phyloP scores from a whole-genome alignment of 164 flowering plant genomes.

The Piper betle region DNA sequence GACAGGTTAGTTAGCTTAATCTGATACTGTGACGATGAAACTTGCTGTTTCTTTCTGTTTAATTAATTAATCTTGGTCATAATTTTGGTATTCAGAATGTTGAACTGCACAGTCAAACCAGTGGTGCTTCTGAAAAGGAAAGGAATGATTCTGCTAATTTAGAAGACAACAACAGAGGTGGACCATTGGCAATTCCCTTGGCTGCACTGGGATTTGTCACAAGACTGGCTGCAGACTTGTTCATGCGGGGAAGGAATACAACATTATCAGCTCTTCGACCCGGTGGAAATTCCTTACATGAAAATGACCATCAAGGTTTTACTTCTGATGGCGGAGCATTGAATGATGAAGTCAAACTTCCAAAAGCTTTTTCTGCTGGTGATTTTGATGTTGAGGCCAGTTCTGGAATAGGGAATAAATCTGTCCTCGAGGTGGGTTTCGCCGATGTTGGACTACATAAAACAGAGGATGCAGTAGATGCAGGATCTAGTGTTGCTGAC shows the following conservation, averaged over 20 bases:
- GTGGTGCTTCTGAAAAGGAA: slow-evolving; percentile 18
- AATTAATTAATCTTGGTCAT: slow-evolving; percentile 1
- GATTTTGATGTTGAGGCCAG: slow-evolving; percentile 10
- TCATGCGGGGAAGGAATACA: slow-evolving; percentile 45
- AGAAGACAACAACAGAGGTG: slow-evolving; percentile 37
- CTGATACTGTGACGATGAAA: not conserved
- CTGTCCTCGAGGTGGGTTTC: slow-evolving; percentile 12
- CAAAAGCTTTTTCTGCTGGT: slow-evolving; percentile 18
- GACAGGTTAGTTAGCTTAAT: slow-evolving; percentile 42
- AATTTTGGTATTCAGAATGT: slow-evolving; percentile 28
- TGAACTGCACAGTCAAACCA: slow-evolving; percentile 13
- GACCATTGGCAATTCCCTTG: slow-evolving; percentile 62
- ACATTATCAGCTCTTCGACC: slow-evolving; percentile 23
- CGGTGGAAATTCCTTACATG: slow-evolving; percentile 20
- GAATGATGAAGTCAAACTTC: slow-evolving; percentile 26
- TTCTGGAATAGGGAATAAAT: slow-evolving; percentile 16
- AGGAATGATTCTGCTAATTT: slow-evolving; percentile 5
- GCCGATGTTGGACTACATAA: slow-evolving; percentile 13
- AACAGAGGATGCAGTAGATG: slow-evolving; percentile 9
- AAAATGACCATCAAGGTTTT: slow-evolving; percentile 17
- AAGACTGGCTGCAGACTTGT: slow-evolving; percentile 66
- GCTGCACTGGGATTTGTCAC: slow-evolving; percentile 77
- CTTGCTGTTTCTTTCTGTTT: not conserved
- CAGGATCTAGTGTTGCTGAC: slow-evolving; percentile 12
- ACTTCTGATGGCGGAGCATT: slow-evolving; percentile 17